Percentiles rank a stretch among this genome's conserved stretches.
Conservation (phyloP, 1,139 yeast genomes). For the Geotrichum aggregatum region DNA sequence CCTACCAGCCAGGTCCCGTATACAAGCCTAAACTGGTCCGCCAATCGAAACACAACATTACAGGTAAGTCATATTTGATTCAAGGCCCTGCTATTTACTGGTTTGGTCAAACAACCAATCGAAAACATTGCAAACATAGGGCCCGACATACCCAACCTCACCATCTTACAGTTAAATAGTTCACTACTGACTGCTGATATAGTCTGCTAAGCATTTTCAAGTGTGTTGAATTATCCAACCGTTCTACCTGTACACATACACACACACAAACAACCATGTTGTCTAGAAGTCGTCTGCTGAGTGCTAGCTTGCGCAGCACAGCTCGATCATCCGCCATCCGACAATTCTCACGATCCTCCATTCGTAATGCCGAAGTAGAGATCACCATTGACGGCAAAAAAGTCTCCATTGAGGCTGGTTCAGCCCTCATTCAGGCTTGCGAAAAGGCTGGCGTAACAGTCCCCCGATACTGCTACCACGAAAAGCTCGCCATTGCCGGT, state of each 20-base stretch:
- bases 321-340: conserved; percentile 23
- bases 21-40: not conserved
- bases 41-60: not conserved
- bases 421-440: conserved; percentile 87
- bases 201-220: not conserved
- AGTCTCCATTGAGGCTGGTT: conserved; percentile 78
- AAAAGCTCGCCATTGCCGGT: conserved; percentile 88
- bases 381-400: conserved; percentile 75
- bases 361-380: conserved; percentile 54
- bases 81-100: not conserved
- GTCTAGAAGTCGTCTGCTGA: conserved; percentile 23
- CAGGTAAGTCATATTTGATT: not conserved
- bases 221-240: not conserved
- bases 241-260: not conserved
- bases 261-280: conserved; percentile 20
- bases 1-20: not conserved
- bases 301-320: conserved; percentile 19
- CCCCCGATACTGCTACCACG: conserved; percentile 90
- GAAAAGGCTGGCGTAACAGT: conserved; percentile 86
- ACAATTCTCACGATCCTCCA: conserved; percentile 33
- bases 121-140: not conserved
- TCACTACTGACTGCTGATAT: conserved; percentile 3
- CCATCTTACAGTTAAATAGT: not conserved
- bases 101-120: not conserved
- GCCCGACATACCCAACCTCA: not conserved